Evolutionary conservation across 2,329 filamentous ascomycete species (phyloP).

Genomic region (Aspergillus hiratsukae): DNA sequence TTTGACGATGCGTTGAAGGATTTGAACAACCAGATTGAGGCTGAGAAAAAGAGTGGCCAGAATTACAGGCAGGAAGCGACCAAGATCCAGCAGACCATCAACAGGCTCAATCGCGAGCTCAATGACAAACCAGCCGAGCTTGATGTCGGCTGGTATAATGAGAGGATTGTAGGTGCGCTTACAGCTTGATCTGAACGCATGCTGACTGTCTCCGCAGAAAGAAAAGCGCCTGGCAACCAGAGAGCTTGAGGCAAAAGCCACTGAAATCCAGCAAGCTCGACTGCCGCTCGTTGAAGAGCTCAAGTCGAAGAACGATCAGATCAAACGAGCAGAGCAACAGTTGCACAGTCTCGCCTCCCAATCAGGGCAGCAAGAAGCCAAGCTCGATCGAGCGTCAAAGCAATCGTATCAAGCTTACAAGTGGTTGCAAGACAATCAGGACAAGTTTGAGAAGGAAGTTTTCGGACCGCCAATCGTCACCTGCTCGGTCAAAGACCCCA

Average conservation of each 20-base stretch:
- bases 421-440: conserved; percentile 72
- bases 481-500: conserved; percentile 71
- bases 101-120: conserved; percentile 58
- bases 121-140: conserved; percentile 63
- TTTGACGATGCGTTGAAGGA: conserved; percentile 34
- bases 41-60: conserved; percentile 49
- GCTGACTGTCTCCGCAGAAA: conserved; percentile 44
- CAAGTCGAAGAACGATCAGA: conserved; percentile 30
- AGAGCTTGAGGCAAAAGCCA: conserved; percentile 38
- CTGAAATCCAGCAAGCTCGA: conserved; percentile 37
- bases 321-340: conserved; percentile 44
- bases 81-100: conserved; percentile 55
- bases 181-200: conserved; percentile 8
- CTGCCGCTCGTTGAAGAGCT: conserved; percentile 31
- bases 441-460: conserved; percentile 68
- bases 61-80: conserved; percentile 51
- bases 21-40: conserved; percentile 40
- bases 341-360: conserved; percentile 65
- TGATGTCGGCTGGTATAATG: conserved; percentile 66
- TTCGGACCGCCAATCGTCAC: conserved; percentile 76
- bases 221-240: conserved; percentile 46
- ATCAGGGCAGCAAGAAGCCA: conserved; percentile 66
- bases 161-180: conserved; percentile 58
- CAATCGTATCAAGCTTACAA: conserved; percentile 70
- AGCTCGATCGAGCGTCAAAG: conserved; percentile 56